These are phyloP conservation scores for Gossypium laxum DNA, from an alignment of 441 rosid species.

Conservation along the genomic window DNA sequence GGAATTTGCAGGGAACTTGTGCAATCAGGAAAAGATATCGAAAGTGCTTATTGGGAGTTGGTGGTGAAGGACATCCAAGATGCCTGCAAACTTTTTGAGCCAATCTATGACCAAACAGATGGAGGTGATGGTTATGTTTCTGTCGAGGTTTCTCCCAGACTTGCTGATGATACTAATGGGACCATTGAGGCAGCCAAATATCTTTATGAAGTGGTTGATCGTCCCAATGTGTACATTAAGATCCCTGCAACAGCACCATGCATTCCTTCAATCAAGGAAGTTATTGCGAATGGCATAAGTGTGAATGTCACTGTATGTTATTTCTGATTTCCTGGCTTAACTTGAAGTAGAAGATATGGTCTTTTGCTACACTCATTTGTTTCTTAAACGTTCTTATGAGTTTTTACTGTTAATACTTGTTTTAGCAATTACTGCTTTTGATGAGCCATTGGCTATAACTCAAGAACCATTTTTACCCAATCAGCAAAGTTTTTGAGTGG, in stretches of 20 bases:
- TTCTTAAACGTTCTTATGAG: background rate
- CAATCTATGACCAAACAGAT: slow-evolving; percentile 77
- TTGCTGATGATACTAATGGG: slow-evolving; percentile 76
- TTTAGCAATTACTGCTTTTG: background rate
- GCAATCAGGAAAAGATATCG: slow-evolving; percentile 79
- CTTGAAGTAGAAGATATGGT: slow-evolving; percentile 8
- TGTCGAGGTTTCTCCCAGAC: slow-evolving; percentile 93
- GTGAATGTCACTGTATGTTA: slow-evolving; percentile 91
- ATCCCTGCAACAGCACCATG: slow-evolving; percentile 93
- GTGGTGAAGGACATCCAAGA: slow-evolving; percentile 96
- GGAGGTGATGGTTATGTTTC: slow-evolving; percentile 93
- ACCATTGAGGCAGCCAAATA: slow-evolving; percentile 84
- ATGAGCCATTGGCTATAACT: too few relatives aligned
- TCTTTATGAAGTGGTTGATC: slow-evolving; percentile 75
- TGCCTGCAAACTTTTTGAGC: slow-evolving; percentile 85
- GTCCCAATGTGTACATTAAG: slow-evolving; percentile 83
- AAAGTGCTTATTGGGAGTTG: slow-evolving; percentile 89
- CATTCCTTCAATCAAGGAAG: slow-evolving; percentile 83
- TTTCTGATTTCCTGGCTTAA: slow-evolving; percentile 2
- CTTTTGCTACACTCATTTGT: background rate
- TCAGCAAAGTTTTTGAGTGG: too few relatives aligned
- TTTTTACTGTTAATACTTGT: background rate
- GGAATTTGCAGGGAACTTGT: slow-evolving; percentile 64
- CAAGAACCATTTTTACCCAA: too few relatives aligned
- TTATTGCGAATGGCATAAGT: slow-evolving; percentile 72